Base-by-base conservation (phyloP, 1,284 basidiomycete genomes). In the Naganishia liquefaciens region DNA sequence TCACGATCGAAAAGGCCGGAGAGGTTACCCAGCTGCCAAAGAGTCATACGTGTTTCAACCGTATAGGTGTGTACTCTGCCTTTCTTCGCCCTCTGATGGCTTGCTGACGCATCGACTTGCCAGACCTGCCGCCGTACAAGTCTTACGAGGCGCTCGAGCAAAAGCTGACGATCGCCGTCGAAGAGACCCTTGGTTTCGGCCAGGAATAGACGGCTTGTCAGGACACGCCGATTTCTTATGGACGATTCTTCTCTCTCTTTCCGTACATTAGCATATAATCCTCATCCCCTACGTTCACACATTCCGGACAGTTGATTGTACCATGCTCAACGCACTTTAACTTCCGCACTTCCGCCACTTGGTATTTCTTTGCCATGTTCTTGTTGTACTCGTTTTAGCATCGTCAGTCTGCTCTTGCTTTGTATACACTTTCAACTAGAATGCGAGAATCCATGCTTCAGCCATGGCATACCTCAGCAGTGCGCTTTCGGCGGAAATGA, bases 1-100 rank as follows among this genome's bases (percentile, higher is more conserved):
- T 96, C 79, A 96, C 93, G 17, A 95, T 97, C 70, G 93, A 96
- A 80, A 96, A 95, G 79, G 90, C 88, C 54, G 93, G 93, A n/a
- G 91, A 95, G 77, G 88, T 91, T 37, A 87, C 86, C 47, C 91
- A 93, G 70, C 79, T 96, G 67, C 93, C 93, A 9, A 88, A 93
- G 80, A 89, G 87, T 71, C 82, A 83, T 69, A 95, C 93, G 0
- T 95, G 93, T 77, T 93, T 94, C 83, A 94, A 94, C 77, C 83
- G 91, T 52, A 80, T 81, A 69, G 43, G 70, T 68, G 39, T 13
- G 54, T 52, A 4, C n/a, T 25, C 33, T 44, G 17, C 50, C 39
- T 19, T 11, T n/a, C n/a, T n/a, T n/a, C n/a, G n/a, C n/a, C n/a
- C n/a, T n/a, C n/a, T 0, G 10, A 15, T 46, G 43, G 3, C 27